Evolutionary conservation across 768 basidiomycete species (phyloP), one percentile per base, ranked within the genome.

Genomic region (Myochromella boudieri): DNA sequence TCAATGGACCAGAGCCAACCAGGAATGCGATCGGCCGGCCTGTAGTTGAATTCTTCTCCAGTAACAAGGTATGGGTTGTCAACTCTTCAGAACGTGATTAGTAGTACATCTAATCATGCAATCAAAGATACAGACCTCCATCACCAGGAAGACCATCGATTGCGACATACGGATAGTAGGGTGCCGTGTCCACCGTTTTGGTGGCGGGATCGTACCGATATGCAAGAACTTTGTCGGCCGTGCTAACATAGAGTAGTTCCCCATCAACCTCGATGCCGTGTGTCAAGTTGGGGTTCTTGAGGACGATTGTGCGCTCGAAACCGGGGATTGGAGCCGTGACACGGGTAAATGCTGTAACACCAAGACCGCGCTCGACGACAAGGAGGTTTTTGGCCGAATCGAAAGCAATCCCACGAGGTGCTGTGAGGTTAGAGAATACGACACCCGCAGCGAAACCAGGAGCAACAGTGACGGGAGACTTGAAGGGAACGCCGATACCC

Each of bases 241-340:
- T 74, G 55, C 70, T 74, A 33, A 72, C 67, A 41, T 71, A 74
- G 17, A 74, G 54, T 25, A 50, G 38, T 10, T 49, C 44, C 0
- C 61, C 68, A 32, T 70, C 65, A 20, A 74, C 46, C 48, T 70
- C 65, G 22, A 76, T 74, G 3, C 72, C 74, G 37, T 75, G 73
- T 6, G 72, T 76, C 15, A 75, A 59, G 21, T 52, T 54, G 8
- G 66, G 26, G 47, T 71, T 71, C 21, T 56, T 43, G 18, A 74
- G 51, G 11, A 75, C 69, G 11, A 74, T 57, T 3, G 60, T 66
- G 2, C 73, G 67, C 28, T 67, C 58, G 69, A 66, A 74, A 20
- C 64, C 68, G 3, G 58, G 55, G 45, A 12, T 43, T 10, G 61
- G 57, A 18, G 20, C 42, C 3, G 50, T 42, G n/a, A 57, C 53